These are phyloP conservation scores for Aquilaria agallochum DNA, from an alignment of 441 rosid species.

Conservation along the genomic window DNA sequence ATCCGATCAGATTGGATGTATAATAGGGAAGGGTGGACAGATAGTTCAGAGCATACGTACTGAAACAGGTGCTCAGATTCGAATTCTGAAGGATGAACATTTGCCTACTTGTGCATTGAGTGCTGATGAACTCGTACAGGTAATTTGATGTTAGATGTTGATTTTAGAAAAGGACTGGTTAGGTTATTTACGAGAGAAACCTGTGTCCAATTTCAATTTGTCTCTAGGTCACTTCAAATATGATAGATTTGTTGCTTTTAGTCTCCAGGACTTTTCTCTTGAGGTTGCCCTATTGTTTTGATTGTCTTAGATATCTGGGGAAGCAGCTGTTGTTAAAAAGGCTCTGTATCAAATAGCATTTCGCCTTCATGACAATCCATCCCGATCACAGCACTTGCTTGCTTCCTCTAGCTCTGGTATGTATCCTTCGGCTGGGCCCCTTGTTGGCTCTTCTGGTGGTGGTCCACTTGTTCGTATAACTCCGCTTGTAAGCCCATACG, in stretches of 20 bases:
- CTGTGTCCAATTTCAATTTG: neutral
- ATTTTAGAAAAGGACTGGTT: neutral
- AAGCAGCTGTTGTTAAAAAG: constrained; percentile 71
- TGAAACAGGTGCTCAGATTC: constrained; percentile 92
- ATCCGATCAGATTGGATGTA: constrained; percentile 98
- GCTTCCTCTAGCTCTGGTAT: constrained; percentile 49
- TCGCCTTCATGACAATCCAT: constrained; percentile 91
- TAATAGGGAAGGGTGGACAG: constrained; percentile 97
- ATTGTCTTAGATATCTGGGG: constrained; percentile 71
- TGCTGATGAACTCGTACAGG: constrained; percentile 98
- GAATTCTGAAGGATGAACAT: constrained; percentile 85
- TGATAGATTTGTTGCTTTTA: neutral
- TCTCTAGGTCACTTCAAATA: neutral
- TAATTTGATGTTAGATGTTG: constrained; percentile 16
- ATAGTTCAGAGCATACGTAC: constrained; percentile 80
- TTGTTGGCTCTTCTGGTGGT: constrained; percentile 49
- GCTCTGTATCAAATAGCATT: constrained; percentile 81
- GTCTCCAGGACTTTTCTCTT: neutral
- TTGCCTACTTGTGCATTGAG: constrained; percentile 82
- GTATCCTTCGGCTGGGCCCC: constrained; percentile 48
- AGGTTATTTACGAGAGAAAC: neutral
- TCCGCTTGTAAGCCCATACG: constrained; percentile 67
- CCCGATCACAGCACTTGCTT: constrained; percentile 80
- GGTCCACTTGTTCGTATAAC: constrained; percentile 72
- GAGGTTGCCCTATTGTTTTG: constrained; percentile 1